A percentile compares a stretch with the other conserved stretches of the same genome.
Evolutionary conservation across 306 rosid species (phyloP).

Genomic region (Inga oerstediana): DNA sequence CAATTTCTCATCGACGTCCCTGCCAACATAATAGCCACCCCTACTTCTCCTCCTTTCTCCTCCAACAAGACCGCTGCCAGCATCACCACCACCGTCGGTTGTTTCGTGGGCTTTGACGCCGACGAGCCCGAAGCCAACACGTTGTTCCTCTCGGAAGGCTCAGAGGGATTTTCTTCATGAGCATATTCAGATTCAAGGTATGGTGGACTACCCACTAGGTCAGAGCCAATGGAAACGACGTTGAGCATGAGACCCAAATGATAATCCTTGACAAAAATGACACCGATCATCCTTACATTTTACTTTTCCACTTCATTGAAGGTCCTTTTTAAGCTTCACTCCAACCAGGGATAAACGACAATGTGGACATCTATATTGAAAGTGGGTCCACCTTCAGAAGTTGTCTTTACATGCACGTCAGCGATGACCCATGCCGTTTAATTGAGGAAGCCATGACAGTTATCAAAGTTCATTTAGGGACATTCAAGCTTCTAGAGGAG

Average conservation of each 20-base stretch:
- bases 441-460: conserved; percentile 51
- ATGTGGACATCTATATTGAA: conserved; percentile 59
- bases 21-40: conserved; percentile 29
- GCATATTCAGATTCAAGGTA: conserved; percentile 71
- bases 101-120: conserved; percentile 63
- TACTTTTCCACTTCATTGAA: conserved; percentile 62
- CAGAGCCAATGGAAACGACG: conserved; percentile 51
- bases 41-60: conserved; percentile 37
- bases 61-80: conserved; percentile 15
- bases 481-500: conserved; percentile 62
- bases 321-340: conserved; percentile 59
- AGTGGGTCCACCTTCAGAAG: conserved; percentile 52
- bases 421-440: conserved; percentile 53
- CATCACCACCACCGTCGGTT: conserved; percentile 32
- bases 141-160: conserved; percentile 57
- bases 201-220: conserved; percentile 87
- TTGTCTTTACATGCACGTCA: conserved; percentile 56
- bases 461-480: conserved; percentile 51
- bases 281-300: conserved; percentile 53
- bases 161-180: conserved; percentile 44
- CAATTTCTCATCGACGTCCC: background rate
- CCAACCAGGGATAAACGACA: conserved; percentile 39
- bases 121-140: conserved; percentile 45
- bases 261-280: conserved; percentile 49
- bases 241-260: conserved; percentile 68